These are phyloP conservation scores for Boeremia lycopersici DNA, from an alignment of 2,329 filamentous ascomycete species.

Conservation along the genomic window DNA sequence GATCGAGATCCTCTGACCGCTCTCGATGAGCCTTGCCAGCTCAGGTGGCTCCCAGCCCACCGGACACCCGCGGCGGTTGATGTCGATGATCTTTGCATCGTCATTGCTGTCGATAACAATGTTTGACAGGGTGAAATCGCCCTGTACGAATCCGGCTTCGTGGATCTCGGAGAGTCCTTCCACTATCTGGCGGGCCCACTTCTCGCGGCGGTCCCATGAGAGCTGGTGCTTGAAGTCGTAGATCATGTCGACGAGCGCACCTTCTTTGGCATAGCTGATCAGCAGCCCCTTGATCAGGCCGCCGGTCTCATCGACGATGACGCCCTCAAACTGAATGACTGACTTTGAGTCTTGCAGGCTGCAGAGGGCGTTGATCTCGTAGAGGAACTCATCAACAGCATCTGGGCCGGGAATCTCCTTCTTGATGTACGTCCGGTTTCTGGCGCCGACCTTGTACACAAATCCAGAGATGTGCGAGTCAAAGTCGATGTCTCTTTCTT, in stretches of 20 bases:
- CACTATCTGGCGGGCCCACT: constrained; percentile 91
- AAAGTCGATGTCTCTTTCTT: constrained; percentile 79
- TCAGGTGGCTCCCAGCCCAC: constrained; percentile 98
- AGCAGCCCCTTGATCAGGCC: constrained; percentile 83
- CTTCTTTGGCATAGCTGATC: constrained; percentile 84
- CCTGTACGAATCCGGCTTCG: constrained; percentile 94
- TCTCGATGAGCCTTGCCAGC: constrained; percentile 81
- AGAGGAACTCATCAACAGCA: constrained; percentile 93
- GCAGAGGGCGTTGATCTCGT: constrained; percentile 95
- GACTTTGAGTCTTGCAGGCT: constrained; percentile 72
- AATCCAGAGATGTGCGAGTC: constrained; percentile 95
- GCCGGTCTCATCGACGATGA: constrained; percentile 80
- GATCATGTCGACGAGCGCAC: constrained; percentile 87
- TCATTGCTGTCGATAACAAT: constrained; percentile 87
- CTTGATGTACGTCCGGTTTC: constrained; percentile 80
- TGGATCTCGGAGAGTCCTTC: constrained; percentile 90
- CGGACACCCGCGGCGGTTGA: constrained; percentile 95
- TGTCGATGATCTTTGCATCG: constrained; percentile 96
- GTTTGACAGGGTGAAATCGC: constrained; percentile 96
- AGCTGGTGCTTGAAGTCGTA: constrained; percentile 73
- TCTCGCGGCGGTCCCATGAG: constrained; percentile 75
- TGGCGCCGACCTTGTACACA: constrained; percentile 86
- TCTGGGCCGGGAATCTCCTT: constrained; percentile 98
- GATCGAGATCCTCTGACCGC: constrained; percentile 89
- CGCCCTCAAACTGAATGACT: constrained; percentile 85